Base-by-base conservation (phyloP, 179 eudicot genomes). In the Gypsophila paniculata region DNA sequence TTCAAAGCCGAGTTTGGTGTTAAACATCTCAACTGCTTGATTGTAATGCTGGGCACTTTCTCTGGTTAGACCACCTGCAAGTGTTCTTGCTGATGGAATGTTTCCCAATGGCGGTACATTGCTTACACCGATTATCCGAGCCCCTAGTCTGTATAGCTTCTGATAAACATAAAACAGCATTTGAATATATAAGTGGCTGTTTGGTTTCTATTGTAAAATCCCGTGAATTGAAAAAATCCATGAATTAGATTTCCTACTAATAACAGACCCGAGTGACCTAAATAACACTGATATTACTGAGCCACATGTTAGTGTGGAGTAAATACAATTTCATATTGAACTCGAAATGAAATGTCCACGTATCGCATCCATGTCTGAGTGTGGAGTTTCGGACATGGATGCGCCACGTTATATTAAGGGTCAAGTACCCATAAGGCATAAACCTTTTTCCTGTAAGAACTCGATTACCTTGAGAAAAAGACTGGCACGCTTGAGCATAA, bases 101-200 rank as follows among this genome's bases (percentile, higher is more conserved):
- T 91, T 83, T 25, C 90, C 96, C 11, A 86, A 39, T 32, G 96
- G 96, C 15, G 97, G 96, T 25, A 83, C 58, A 10, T 90, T 77
- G 42, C 75, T 62, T 7, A 90, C 84, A 26, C 83, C 91, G 8
- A 90, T 84, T 69, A 83, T 76, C 38, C 89, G 79, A 17, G 85
- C 91, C 17, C 96, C 97, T 49, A 81, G 21, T 38, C 61, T 53
- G 21, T 89, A 83, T 63, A 91, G 67, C 7, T 80, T 85, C 97
- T 91, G 68, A 51, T 13, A 75, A 26, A 75, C 68, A 61, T 23
- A 14, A 75, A 61, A 61, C 23, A 23, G 32, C 54, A 66, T 21
- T 46, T 48, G 19, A 13, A 64, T 32, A 38, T 21, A 62, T 63
- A 17, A 63, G 67, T 17, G 2, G 12, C 19, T 11, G 26, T 55